Conservation (phyloP, 2,329 filamentous ascomycete species). For the Pyrenophora seminiperda region DNA sequence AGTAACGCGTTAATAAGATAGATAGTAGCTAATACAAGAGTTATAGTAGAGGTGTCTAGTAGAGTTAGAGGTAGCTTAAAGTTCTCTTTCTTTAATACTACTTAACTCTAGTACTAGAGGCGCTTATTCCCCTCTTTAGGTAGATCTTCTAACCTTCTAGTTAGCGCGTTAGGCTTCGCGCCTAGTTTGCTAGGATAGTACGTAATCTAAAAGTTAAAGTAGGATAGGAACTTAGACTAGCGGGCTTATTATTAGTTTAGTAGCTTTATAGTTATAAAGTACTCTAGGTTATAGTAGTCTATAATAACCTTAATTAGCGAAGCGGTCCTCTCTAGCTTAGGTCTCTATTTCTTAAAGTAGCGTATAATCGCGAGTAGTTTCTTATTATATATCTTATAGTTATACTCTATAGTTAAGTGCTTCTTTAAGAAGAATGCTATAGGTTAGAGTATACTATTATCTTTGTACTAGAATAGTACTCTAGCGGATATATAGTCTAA, state of each 20-base stretch:
- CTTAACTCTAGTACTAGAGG: too few relatives aligned
- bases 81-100: too few relatives aligned
- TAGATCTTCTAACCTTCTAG: not conserved
- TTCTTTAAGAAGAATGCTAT: conserved; percentile 34
- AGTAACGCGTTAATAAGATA: too few relatives aligned
- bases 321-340: conserved; percentile 7
- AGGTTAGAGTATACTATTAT: conserved; percentile 11
- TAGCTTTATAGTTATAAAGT: conserved; percentile 34
- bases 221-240: conserved; percentile 20
- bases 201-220: conserved; percentile 1
- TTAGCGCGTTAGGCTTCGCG: not conserved
- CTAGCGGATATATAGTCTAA: conserved; percentile 8
- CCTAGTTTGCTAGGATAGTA: not conserved
- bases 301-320: conserved; percentile 31
- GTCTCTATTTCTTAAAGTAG: conserved; percentile 31
- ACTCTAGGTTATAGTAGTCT: conserved; percentile 38
- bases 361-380: conserved; percentile 45
- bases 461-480: conserved; percentile 13
- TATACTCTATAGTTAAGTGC: conserved; percentile 26
- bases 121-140: too few relatives aligned
- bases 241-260: conserved; percentile 32
- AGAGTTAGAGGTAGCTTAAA: not conserved
- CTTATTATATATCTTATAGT: conserved; percentile 47
- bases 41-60: too few relatives aligned
- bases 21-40: not conserved